Percentiles rank a stretch among this genome's conserved stretches.
These are phyloP conservation scores for Pseudomicrostroma phylloplanum DNA, from an alignment of 1,284 basidiomycete genomes.

Conservation along the genomic window DNA sequence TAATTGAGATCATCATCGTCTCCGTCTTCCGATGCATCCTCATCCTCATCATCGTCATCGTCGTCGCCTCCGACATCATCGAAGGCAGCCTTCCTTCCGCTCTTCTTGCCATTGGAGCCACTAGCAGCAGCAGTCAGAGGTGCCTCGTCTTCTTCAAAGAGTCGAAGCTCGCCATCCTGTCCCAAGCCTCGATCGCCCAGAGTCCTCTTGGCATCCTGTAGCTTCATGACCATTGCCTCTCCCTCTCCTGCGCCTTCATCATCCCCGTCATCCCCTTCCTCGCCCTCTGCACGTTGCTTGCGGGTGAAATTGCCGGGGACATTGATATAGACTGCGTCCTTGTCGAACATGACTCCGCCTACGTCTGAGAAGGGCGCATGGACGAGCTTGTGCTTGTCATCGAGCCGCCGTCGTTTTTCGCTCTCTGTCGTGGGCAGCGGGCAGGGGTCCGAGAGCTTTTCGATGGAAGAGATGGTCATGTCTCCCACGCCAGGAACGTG, in stretches of 20 bases:
- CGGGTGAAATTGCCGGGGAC: conserved; percentile 85
- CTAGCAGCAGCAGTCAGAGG: conserved; percentile 20
- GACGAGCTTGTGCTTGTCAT: conserved; percentile 89
- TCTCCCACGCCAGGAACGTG: conserved; percentile 92
- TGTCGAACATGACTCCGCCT: conserved; percentile 94
- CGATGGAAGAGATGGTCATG: conserved; percentile 67
- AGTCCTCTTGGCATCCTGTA: conserved; percentile 78
- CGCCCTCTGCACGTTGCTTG: conserved; percentile 57
- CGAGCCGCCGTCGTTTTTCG: conserved; percentile 85
- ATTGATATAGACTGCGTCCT: conserved; percentile 96
- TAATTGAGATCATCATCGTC: conserved; percentile 23
- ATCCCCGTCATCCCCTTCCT: conserved; percentile 9
- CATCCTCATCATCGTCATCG: conserved; percentile 34
- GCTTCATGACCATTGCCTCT: conserved; percentile 91
- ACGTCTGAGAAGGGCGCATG: conserved; percentile 99
- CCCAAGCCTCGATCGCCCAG: conserved; percentile 75
- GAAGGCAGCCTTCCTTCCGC: conserved; percentile 38
- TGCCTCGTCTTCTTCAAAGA: conserved; percentile 68
- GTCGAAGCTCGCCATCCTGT: conserved; percentile 65
- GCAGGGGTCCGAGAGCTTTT: conserved; percentile 81
- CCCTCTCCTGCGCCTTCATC: conserved; percentile 65
- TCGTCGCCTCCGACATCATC: conserved; percentile 48
- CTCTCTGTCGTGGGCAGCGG: conserved; percentile 84
- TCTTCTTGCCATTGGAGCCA: conserved; percentile 15
- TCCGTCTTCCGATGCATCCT: conserved; percentile 30